A percentile compares a stretch with the other conserved stretches of the same genome.
phyloP scores from a whole-genome alignment of 441 rosid genomes.

The Metrosideros polymorpha region DNA sequence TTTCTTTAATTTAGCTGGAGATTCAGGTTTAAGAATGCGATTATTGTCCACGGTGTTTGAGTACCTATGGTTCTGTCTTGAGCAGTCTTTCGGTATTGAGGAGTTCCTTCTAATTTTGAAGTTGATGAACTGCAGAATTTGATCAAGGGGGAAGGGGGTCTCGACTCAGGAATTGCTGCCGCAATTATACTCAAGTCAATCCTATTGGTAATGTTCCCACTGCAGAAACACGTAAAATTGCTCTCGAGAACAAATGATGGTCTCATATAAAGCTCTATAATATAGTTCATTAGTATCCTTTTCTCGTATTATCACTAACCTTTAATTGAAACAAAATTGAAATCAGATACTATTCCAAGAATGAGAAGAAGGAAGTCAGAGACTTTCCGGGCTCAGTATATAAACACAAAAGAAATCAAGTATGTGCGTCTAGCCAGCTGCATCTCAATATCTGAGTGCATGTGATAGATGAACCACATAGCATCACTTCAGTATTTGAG shows the following conservation, averaged over 20 bases:
- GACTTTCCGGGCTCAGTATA: conserved; percentile 80
- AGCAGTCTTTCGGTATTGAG: not conserved
- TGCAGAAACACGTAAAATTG: not conserved
- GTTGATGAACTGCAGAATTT: conserved; percentile 16
- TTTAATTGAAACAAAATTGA: not conserved
- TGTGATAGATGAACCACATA: not conserved
- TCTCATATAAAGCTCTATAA: not conserved
- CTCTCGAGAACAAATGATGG: not conserved
- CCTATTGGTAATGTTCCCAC: conserved; percentile 20
- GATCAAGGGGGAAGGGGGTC: not conserved
- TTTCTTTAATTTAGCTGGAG: not conserved
- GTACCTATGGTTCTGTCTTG: not conserved
- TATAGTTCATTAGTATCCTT: not conserved
- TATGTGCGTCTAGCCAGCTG: conserved; percentile 10
- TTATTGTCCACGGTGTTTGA: not conserved
- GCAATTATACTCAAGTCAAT: conserved; percentile 22
- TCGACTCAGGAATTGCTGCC: conserved; percentile 8
- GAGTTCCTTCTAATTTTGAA: not conserved
- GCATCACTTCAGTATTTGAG: not conserved
- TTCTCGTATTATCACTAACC: not conserved
- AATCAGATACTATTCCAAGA: conserved; percentile 43
- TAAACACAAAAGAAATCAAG: conserved; percentile 82
- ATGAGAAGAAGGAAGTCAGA: conserved; percentile 73
- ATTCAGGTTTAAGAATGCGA: not conserved
- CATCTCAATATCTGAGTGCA: not conserved